Conservation (phyloP, 1,139 yeast genomes). For the Meyerozyma carpophila region DNA sequence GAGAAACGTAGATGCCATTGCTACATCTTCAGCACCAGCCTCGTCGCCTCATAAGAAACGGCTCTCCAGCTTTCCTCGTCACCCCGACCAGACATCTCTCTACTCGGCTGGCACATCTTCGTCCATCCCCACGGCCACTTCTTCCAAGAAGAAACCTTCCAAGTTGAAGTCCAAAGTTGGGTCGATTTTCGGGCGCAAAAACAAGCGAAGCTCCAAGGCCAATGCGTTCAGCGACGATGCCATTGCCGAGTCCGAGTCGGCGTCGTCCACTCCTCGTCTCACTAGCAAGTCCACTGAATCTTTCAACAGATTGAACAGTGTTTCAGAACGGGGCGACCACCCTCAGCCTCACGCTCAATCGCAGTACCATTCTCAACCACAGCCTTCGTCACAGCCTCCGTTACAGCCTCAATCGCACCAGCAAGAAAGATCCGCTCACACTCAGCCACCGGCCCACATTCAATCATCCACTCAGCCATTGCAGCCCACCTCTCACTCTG, state of each 20-base stretch:
- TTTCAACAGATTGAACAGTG: conserved; percentile 2
- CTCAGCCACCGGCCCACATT: too few species aligned
- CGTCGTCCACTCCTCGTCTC: conserved; percentile 14
- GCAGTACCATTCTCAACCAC: too few species aligned
- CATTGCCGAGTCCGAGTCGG: conserved; percentile 32
- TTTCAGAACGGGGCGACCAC: not conserved
- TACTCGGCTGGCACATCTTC: conserved; percentile 1
- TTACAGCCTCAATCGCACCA: not conserved
- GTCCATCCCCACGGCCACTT: not conserved
- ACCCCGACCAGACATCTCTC: conserved; percentile 3
- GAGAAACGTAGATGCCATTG: conserved; percentile 18
- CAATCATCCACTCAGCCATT: too few species aligned
- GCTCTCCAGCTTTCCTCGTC: conserved; percentile 3
- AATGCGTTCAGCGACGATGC: conserved; percentile 12
- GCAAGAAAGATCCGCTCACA: not conserved
- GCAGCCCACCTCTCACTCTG: not conserved
- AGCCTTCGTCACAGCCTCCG: too few species aligned
- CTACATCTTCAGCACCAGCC: not conserved
- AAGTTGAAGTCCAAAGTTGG: conserved; percentile 76
- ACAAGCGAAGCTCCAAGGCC: conserved; percentile 28
- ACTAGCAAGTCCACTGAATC: conserved; percentile 10
- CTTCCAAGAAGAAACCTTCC: conserved; percentile 17
- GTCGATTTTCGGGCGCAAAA: conserved; percentile 71
- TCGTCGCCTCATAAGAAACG: conserved; percentile 4
- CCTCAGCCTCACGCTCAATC: too few species aligned